phyloP scores from a whole-genome alignment of 169 alveolate genomes.

The Plasmodium billcollinsi region DNA sequence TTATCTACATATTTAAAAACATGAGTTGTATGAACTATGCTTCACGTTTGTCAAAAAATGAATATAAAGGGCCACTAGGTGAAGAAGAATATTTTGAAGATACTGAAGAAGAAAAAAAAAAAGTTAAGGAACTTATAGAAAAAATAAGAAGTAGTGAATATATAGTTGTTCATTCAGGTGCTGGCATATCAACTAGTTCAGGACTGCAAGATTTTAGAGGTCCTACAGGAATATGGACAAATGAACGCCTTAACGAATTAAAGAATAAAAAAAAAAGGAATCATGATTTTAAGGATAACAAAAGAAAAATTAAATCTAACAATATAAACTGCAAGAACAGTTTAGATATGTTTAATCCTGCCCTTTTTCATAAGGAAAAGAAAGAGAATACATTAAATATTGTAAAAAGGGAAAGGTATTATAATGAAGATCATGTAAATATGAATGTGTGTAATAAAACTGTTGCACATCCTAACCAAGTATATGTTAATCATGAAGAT shows the following conservation, averaged over 20 bases:
- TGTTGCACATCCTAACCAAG: too few relatives aligned
- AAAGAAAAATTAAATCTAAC: conserved; percentile 49
- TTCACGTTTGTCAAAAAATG: conserved; percentile 79
- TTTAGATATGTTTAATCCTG: too few relatives aligned
- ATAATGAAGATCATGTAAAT: too few relatives aligned
- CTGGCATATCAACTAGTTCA: conserved; percentile 88
- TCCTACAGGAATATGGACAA: conserved; percentile 88
- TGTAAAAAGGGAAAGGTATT: too few relatives aligned
- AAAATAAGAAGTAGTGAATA: conserved; percentile 77
- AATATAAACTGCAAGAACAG: conserved; percentile 18
- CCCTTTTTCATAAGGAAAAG: too few relatives aligned
- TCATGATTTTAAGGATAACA: conserved; percentile 17
- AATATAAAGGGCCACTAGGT: conserved; percentile 87
- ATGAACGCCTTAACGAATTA: conserved; percentile 61
- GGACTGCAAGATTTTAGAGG: conserved; percentile 88
- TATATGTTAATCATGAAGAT: too few relatives aligned
- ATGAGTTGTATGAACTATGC: conserved; percentile 82
- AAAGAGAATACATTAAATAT: too few relatives aligned
- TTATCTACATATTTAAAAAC: conserved; percentile 15
- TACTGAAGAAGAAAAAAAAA: conserved; percentile 78
- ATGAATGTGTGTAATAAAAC: too few relatives aligned
- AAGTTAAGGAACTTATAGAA: conserved; percentile 74
- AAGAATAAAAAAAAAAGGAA: conserved; percentile 29
- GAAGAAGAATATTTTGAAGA: conserved; percentile 83
- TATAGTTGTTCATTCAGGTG: conserved; percentile 86